Evolutionary conservation across 352 stramenopile species (phyloP).

Genomic region (Globisporangium paroecandrum): DNA sequence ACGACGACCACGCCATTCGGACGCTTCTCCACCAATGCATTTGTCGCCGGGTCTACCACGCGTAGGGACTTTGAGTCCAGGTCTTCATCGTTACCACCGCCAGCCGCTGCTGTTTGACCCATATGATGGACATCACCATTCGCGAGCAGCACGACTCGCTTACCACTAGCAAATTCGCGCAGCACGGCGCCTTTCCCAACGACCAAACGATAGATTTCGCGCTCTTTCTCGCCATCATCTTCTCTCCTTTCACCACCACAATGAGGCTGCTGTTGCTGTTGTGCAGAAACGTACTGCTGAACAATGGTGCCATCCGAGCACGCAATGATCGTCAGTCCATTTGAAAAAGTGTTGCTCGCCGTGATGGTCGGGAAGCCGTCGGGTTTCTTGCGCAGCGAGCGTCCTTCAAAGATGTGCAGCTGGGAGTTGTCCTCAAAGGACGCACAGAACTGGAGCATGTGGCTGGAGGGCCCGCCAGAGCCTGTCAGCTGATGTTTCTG

Average conservation of each 20-base stretch:
- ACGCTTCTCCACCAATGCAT: conserved; percentile 54
- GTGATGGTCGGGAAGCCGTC: conserved; percentile 47
- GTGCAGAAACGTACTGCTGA: conserved; percentile 26
- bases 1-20: conserved; percentile 51
- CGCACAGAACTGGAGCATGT: conserved; percentile 45
- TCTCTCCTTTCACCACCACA: not conserved
- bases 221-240: not conserved
- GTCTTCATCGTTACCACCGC: conserved; percentile 6
- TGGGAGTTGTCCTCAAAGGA: conserved; percentile 53
- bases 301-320: conserved; percentile 62
- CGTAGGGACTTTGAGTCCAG: conserved; percentile 16
- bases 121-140: conserved; percentile 38
- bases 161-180: conserved; percentile 36
- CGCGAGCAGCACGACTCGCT: conserved; percentile 40
- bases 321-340: conserved; percentile 45
- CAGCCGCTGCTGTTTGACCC: not conserved
- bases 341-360: conserved; percentile 42
- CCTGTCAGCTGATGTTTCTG: not conserved
- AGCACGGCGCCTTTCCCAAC: conserved; percentile 55
- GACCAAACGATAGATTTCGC: conserved; percentile 45
- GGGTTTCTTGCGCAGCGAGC: conserved; percentile 34
- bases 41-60: conserved; percentile 66
- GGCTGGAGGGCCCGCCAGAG: not conserved
- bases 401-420: conserved; percentile 39
- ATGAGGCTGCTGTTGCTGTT: not conserved